These are phyloP conservation scores for Cutaneotrichosporon sp. DNA, from an alignment of 1,284 basidiomycete species.

Conservation along the genomic window DNA sequence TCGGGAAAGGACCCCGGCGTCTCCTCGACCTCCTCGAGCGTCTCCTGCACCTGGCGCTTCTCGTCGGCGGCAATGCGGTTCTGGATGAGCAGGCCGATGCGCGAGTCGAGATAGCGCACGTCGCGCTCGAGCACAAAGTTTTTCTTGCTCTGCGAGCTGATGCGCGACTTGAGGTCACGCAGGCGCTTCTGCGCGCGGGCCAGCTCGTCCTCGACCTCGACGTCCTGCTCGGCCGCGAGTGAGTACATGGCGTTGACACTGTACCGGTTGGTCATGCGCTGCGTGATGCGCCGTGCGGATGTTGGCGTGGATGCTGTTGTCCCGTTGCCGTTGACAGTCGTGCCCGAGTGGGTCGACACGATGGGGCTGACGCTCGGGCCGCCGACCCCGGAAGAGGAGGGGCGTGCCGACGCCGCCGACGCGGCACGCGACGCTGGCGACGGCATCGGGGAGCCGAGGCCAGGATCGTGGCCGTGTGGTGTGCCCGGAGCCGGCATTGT, in stretches of 20 bases:
- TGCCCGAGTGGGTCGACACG: background rate
- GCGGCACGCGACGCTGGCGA: slow-evolving; percentile 2
- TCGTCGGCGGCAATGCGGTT: slow-evolving; percentile 97
- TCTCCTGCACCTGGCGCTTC: slow-evolving; percentile 91
- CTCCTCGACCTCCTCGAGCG: slow-evolving; percentile 90
- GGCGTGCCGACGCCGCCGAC: background rate
- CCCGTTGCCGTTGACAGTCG: background rate
- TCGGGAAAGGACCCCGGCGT: slow-evolving; percentile 77
- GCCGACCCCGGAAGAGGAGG: background rate
- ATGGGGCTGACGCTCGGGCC: slow-evolving; percentile 2
- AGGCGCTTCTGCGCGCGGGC: slow-evolving; percentile 96
- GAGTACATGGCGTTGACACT: slow-evolving; percentile 94
- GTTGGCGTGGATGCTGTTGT: slow-evolving; percentile 9
- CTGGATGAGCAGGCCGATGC: slow-evolving; percentile 96
- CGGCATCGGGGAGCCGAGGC: background rate
- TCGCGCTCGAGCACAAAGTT: slow-evolving; percentile 99
- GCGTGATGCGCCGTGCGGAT: slow-evolving; percentile 51
- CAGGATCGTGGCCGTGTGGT: background rate
- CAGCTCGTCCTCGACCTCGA: slow-evolving; percentile 97
- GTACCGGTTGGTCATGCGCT: slow-evolving; percentile 94
- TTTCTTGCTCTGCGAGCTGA: slow-evolving; percentile 98
- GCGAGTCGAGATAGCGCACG: slow-evolving; percentile 95
- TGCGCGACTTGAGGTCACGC: slow-evolving; percentile 93
- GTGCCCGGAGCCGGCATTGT: slow-evolving; percentile 23
- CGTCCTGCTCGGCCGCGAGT: slow-evolving; percentile 97